phyloP scores from a whole-genome alignment of 768 basidiomycete genomes.

The Boletus rex-veris region DNA sequence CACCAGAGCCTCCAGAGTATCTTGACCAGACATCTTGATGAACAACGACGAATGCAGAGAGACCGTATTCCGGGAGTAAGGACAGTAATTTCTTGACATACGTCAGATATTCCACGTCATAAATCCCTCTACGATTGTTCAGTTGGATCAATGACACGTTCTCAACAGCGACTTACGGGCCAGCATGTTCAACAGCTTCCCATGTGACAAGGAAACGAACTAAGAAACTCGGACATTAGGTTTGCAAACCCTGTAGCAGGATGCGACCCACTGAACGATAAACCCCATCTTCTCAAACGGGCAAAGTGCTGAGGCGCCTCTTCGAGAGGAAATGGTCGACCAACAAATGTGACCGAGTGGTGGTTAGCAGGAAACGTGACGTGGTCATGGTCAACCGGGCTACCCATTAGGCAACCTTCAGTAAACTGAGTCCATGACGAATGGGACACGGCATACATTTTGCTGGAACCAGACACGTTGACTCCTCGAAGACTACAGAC shows the following conservation, averaged over 20 bases:
- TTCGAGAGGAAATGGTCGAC: slow-evolving; percentile 84
- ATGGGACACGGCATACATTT: slow-evolving; percentile 51
- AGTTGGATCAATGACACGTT: neutral
- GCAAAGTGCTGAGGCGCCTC: slow-evolving; percentile 85
- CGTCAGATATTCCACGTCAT: slow-evolving; percentile 77
- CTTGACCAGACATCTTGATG: slow-evolving; percentile 98
- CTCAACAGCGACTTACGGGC: slow-evolving; percentile 59
- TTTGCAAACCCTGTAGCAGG: neutral
- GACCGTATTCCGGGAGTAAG: slow-evolving; percentile 66
- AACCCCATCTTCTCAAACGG: slow-evolving; percentile 79
- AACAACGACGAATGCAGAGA: slow-evolving; percentile 71
- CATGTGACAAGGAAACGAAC: slow-evolving; percentile 93
- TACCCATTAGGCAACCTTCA: slow-evolving; percentile 24
- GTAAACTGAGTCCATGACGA: slow-evolving; percentile 20
- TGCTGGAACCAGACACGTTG: slow-evolving; percentile 79
- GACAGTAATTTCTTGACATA: slow-evolving; percentile 73
- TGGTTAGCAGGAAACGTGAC: slow-evolving; percentile 64
- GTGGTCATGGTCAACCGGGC: slow-evolving; percentile 67
- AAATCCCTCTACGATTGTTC: slow-evolving; percentile 56
- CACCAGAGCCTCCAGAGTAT: slow-evolving; percentile 91
- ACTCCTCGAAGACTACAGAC: slow-evolving; percentile 81
- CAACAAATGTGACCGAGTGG: slow-evolving; percentile 75
- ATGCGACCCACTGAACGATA: slow-evolving; percentile 70
- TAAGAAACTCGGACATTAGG: slow-evolving; percentile 25
- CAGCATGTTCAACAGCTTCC: slow-evolving; percentile 95